Conservation (phyloP, 768 basidiomycete genomes). For the Phanerochaete carnosa region DNA sequence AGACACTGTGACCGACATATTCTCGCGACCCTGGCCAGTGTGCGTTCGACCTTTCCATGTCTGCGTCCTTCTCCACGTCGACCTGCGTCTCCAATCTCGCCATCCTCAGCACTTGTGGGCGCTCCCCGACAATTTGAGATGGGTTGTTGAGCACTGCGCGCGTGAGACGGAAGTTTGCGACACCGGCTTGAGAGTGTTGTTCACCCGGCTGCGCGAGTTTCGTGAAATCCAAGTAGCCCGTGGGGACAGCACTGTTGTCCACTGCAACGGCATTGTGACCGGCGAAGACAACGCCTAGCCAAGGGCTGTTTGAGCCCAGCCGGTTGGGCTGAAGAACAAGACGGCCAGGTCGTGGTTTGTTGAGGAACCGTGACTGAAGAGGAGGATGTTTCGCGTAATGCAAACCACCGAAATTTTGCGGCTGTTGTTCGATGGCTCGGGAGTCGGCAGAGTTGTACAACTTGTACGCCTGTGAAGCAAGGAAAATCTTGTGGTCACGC, state of each 20-base stretch:
- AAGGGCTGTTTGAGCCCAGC: neutral
- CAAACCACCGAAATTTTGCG: constrained; percentile 62
- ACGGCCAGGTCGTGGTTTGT: constrained; percentile 56
- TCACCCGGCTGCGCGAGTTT: constrained; percentile 20
- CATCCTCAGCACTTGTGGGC: constrained; percentile 36
- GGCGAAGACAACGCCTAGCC: constrained; percentile 39
- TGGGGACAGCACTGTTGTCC: constrained; percentile 9
- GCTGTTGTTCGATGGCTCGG: constrained; percentile 54
- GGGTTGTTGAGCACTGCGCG: constrained; percentile 27
- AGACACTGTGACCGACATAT: constrained; percentile 33
- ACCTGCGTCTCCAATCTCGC: constrained; percentile 32
- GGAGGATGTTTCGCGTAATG: constrained; percentile 51
- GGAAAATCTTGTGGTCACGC: constrained; percentile 30
- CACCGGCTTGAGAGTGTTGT: constrained; percentile 7
- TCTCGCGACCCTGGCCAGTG: constrained; percentile 45
- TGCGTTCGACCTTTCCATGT: constrained; percentile 40
- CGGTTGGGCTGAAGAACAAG: constrained; percentile 22
- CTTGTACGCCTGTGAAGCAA: constrained; percentile 28
- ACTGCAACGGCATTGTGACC: constrained; percentile 36
- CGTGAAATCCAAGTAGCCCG: constrained; percentile 26
- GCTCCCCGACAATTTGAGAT: constrained; percentile 44
- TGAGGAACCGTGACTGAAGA: constrained; percentile 52
- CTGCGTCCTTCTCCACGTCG: constrained; percentile 24
- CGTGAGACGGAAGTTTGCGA: constrained; percentile 29
- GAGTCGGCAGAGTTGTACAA: constrained; percentile 24